phyloP scores from a whole-genome alignment of 1,284 basidiomycete genomes.

The Moesziomyces aphidis region DNA sequence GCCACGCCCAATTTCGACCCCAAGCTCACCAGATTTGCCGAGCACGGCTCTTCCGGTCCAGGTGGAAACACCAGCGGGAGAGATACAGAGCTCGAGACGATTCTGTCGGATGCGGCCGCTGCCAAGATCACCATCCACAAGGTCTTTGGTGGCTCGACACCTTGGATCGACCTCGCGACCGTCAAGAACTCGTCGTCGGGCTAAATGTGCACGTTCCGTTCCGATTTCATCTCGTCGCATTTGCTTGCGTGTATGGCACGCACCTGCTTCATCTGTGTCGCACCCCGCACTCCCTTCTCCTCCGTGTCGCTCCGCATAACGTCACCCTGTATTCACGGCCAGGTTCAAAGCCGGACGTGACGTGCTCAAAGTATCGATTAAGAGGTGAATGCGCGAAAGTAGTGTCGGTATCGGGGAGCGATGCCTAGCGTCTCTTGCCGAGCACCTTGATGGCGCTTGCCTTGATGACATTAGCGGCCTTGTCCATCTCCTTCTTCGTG shows the following conservation, averaged over 20 bases:
- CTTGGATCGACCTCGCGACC: slow-evolving; percentile 27
- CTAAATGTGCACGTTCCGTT: no score
- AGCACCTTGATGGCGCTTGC: slow-evolving; percentile 79
- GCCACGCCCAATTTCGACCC: slow-evolving; percentile 15
- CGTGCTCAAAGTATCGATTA: neutral
- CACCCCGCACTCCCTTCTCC: no score
- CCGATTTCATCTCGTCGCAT: no score
- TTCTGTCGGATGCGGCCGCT: slow-evolving; percentile 20
- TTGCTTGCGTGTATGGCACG: no score
- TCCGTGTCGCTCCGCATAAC: neutral
- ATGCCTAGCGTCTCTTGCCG: slow-evolving; percentile 58
- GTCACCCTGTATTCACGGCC: no score
- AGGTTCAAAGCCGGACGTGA: no score
- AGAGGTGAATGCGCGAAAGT: slow-evolving; percentile 3
- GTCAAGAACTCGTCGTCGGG: slow-evolving; percentile 8
- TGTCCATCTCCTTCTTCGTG: slow-evolving; percentile 89
- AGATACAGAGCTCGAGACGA: slow-evolving; percentile 4
- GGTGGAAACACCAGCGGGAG: slow-evolving; percentile 7
- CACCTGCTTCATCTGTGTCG: neutral
- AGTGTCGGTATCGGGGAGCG: neutral
- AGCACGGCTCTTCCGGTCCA: slow-evolving; percentile 21
- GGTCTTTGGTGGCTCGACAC: slow-evolving; percentile 19
- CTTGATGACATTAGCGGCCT: slow-evolving; percentile 82
- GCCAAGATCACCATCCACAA: slow-evolving; percentile 11
- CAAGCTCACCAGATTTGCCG: slow-evolving; percentile 17